Evolutionary conservation across 139 green algal species (phyloP), one percentile per base, ranked within the genome.

Genomic region (Coelastrella sp.): DNA sequence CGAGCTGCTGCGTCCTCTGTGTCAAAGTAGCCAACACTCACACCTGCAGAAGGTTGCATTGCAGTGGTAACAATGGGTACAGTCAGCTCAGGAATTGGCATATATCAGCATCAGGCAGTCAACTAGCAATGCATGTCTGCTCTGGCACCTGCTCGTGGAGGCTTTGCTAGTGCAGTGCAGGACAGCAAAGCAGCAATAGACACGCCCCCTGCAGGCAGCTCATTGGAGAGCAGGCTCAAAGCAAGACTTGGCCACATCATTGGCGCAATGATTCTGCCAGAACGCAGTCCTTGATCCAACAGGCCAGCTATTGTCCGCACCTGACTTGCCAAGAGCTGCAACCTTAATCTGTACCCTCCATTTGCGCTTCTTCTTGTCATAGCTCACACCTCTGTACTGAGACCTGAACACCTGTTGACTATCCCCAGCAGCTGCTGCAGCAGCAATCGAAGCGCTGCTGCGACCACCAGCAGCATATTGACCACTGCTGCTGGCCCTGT

Each of bases 321-420:
- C 92, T 62, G 77, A 90, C 85, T 95, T 95, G 71, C 92, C 92
- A 74, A 96, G 62, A 0, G 88, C 89, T 1, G 92, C 82, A 35
- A 89, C 92, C 88, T 96, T 96, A 88, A 96, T 96, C 82, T 96
- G 92, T 41, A 96, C 92, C 9, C 92, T 89, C 92, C 92, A 96
- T 80, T 95, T 95, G 38, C 88, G 88, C 88, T 96, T 96, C 87
- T 95, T 96, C 60, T 93, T 92, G 86, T 96, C 92, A 82, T 94
- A 96, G 64, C 81, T 90, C 48, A 96, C 92, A 2, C 92, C 92
- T 8, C 92, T 71, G 71, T 93, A 96, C 60, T 92, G 86, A 1
- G 87, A 93, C 45, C 84, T 74, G 21, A 82, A 85, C 66, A 86
- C 67, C 50, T 67, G 80, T 50, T 60, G 43, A 23, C 67, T 45